Evolutionary conservation across 2,329 filamentous ascomycete genomes (phyloP), one percentile per base, ranked within the genome.

Genomic region (Gaeumannomyces sp.): DNA sequence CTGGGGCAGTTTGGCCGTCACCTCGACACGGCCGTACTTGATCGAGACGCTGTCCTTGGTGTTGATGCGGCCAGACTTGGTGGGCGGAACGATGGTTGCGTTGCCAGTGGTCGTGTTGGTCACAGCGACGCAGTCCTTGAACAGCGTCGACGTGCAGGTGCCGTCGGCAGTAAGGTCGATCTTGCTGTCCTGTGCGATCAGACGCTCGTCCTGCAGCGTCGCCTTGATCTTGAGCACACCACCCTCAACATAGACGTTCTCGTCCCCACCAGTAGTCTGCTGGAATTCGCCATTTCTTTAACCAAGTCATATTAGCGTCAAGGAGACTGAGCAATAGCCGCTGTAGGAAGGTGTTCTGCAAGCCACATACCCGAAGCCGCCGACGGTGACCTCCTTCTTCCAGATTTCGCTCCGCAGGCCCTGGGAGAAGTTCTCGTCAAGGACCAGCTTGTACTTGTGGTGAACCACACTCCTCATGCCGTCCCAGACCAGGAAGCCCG

Each of bases 11-110:
- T 89, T 89, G 31, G 92, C 92, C 1, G 83, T 87, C 6, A 96
- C 91, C 73, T 96, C 90, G 63, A 96, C 83, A 59, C 90, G 89
- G 61, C 92, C 92, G 73, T 91, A 96, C 76, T 87, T 91, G 79
- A 96, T 91, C 22, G 78, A 83, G 8, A 86, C 86, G 22, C 88
- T 85, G 59, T 84, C 84, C 72, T 85, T 89, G 65, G 90, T 93
- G 77, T 88, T 89, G 77, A 96, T 86, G 67, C 92, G 89, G 8
- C 86, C 92, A 1, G 92, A 94, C 70, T 86, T 88, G 67, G 90
- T 86, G 0, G 92, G 92, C 50, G 91, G 91, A 53, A 95, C 84
- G 67, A 94, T 88, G 65, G 86, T 90, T 16, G 88, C 83, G 73
- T 93, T 92, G 64, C 84, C 84, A 7, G 72, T 67, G 14, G 90